Evolutionary conservation across 495 filamentous ascomycete species (phyloP).

Genomic region (Neurospora cerealis): DNA sequence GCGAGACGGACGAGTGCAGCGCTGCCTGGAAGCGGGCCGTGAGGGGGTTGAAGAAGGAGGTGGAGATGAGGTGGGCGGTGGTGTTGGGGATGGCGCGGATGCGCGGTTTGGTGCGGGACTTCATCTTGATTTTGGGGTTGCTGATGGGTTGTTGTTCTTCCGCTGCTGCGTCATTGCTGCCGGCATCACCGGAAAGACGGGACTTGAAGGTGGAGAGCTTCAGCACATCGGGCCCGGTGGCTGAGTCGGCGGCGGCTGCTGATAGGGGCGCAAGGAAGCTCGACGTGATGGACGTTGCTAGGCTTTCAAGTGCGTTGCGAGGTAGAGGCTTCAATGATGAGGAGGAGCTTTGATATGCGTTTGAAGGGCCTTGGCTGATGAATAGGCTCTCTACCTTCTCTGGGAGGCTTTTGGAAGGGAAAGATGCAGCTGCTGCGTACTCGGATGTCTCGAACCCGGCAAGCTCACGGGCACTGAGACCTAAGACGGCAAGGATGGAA

Average conservation of each 20-base stretch:
- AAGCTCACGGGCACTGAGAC: constrained; percentile 77
- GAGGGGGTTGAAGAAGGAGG: constrained; percentile 75
- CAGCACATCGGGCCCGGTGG: constrained; percentile 69
- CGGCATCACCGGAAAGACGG: constrained; percentile 15
- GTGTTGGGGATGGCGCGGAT: constrained; percentile 62
- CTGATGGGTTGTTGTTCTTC: constrained; percentile 7
- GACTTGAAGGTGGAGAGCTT: constrained; percentile 53
- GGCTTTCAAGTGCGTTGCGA: constrained; percentile 47
- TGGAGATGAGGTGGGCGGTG: constrained; percentile 60
- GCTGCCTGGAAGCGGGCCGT: constrained; percentile 49
- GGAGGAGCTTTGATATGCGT: constrained; percentile 4
- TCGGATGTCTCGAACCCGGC: constrained; percentile 65
- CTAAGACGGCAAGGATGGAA: constrained; percentile 69
- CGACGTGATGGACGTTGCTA: constrained; percentile 52
- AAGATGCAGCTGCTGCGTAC: constrained; percentile 36
- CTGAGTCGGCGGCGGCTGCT: constrained; percentile 54
- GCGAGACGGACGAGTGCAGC: constrained; percentile 30
- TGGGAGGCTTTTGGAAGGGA: constrained; percentile 67
- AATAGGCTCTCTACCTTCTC: constrained; percentile 45
- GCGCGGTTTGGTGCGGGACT: constrained; percentile 35
- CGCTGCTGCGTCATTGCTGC: not conserved
- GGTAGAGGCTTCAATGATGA: constrained; percentile 39
- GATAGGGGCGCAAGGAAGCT: constrained; percentile 73
- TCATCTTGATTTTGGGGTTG: constrained; percentile 11
- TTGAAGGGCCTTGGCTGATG: constrained; percentile 12